A percentile compares a stretch with the other conserved stretches of the same genome.
phyloP scores from a whole-genome alignment of 768 basidiomycete genomes.

The Dentipellis fragilis region DNA sequence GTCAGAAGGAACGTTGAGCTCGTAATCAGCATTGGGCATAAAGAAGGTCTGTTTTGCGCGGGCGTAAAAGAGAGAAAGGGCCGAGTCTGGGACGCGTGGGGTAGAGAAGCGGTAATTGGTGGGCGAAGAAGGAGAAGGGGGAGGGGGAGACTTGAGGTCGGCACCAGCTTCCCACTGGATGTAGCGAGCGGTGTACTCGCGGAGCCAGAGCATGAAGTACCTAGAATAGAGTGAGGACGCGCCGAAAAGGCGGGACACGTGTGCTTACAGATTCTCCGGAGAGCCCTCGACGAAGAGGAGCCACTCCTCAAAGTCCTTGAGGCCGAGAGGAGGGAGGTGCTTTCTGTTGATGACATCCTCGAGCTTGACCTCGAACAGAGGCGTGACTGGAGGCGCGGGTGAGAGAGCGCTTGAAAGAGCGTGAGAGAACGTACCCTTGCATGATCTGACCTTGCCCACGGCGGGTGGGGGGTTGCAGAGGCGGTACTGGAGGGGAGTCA shows the following conservation, averaged over 20 bases:
- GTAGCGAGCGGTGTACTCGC: conserved; percentile 65
- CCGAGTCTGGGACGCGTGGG: conserved; percentile 16
- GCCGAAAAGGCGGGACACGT: conserved; percentile 15
- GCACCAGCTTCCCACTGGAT: conserved; percentile 48
- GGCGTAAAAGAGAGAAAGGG: conserved; percentile 64
- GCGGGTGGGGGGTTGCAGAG: conserved; percentile 63
- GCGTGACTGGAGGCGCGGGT: conserved; percentile 32
- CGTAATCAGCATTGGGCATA: conserved; percentile 59
- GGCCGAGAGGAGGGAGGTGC: conserved; percentile 65
- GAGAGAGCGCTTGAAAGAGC: not conserved
- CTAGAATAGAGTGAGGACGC: conserved; percentile 21
- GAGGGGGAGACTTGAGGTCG: conserved; percentile 57
- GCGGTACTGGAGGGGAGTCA: conserved; percentile 24
- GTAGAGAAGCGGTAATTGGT: conserved; percentile 12
- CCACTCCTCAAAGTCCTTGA: conserved; percentile 60
- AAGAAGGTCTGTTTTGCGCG: conserved; percentile 79
- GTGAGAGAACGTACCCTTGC: conserved; percentile 30
- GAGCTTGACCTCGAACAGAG: conserved; percentile 54
- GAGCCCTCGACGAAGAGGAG: conserved; percentile 67
- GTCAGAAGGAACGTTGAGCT: conserved; percentile 60
- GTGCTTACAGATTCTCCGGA: conserved; percentile 57
- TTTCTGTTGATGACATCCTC: conserved; percentile 70
- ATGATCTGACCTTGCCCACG: conserved; percentile 59
- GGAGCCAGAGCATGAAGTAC: conserved; percentile 76
- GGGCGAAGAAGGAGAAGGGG: conserved; percentile 4